Conservation (phyloP, 108 stramenopile genomes). For the Aureococcus anophagefferens region DNA sequence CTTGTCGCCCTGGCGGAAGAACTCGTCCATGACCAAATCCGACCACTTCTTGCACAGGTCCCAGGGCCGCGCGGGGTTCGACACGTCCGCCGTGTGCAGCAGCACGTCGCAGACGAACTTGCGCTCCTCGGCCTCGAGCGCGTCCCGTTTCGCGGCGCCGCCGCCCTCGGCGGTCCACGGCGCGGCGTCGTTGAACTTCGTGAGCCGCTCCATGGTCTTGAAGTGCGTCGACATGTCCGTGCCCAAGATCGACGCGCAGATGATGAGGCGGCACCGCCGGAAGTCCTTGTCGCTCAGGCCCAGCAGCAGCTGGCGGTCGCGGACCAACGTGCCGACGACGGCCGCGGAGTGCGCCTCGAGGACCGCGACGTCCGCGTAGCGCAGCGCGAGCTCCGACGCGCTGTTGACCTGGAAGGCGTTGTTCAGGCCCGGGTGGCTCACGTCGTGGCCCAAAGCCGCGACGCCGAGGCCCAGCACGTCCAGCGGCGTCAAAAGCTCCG, state of each 20-base stretch:
- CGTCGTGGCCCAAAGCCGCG: slow-evolving; percentile 64
- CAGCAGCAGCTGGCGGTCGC: slow-evolving; percentile 21
- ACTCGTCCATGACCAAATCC: slow-evolving; percentile 46
- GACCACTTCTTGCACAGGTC: slow-evolving; percentile 35
- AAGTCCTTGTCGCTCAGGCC: slow-evolving; percentile 18
- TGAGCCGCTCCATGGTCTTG: slow-evolving; percentile 19
- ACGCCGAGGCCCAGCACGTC: slow-evolving; percentile 53
- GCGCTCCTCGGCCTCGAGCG: slow-evolving; percentile 14
- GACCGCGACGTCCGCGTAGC: slow-evolving; percentile 59
- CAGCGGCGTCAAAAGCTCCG: slow-evolving; percentile 22
- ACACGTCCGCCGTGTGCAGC: slow-evolving; percentile 56
- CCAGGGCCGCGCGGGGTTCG: slow-evolving; percentile 46
- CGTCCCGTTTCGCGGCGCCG: background rate
- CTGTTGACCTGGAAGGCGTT: slow-evolving; percentile 61
- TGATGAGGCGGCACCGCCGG: slow-evolving; percentile 30
- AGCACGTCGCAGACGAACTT: slow-evolving; percentile 28
- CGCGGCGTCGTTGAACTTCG: background rate
- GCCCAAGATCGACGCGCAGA: slow-evolving; percentile 57
- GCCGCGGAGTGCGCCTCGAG: slow-evolving; percentile 68
- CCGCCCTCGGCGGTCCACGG: background rate
- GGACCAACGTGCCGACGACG: slow-evolving; percentile 13
- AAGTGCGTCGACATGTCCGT: slow-evolving; percentile 76
- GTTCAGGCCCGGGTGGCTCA: slow-evolving; percentile 71
- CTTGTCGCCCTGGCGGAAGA: slow-evolving; percentile 61
- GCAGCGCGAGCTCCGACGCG: slow-evolving; percentile 45